Percentiles rank a stretch among this genome's conserved stretches.
Conservation (phyloP, 2,329 filamentous ascomycete species). For the Aspergillus sp. region DNA sequence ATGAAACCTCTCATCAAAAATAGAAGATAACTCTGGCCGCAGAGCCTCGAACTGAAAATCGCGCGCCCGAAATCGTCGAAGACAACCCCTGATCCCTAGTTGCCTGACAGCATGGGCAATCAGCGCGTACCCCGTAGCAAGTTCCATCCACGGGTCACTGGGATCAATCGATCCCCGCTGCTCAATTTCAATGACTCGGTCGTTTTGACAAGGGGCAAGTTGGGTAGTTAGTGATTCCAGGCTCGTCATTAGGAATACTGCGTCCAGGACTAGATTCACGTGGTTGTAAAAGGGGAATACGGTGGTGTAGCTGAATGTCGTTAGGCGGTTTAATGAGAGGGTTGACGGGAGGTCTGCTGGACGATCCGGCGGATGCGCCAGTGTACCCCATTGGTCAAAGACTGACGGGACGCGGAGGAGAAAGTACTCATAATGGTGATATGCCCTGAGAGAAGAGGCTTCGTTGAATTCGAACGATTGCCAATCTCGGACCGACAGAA, state of each 20-base stretch:
- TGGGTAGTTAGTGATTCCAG: slow-evolving; percentile 52
- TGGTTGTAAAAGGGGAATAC: slow-evolving; percentile 62
- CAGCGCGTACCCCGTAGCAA: slow-evolving; percentile 45
- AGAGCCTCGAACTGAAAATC: slow-evolving; percentile 28
- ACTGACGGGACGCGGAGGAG: slow-evolving; percentile 58
- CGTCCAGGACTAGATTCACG: slow-evolving; percentile 41
- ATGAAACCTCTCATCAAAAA: slow-evolving; percentile 18
- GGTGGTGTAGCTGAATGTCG: slow-evolving; percentile 52
- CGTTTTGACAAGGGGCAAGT: slow-evolving; percentile 34
- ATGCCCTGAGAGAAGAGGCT: slow-evolving; percentile 65
- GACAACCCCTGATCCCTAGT: slow-evolving; percentile 12
- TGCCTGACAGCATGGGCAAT: slow-evolving; percentile 34
- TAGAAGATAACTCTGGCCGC: slow-evolving; percentile 18
- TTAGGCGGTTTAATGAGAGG: slow-evolving; percentile 37
- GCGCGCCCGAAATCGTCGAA: slow-evolving; percentile 21
- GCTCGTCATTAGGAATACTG: slow-evolving; percentile 44
- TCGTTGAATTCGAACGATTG: slow-evolving; percentile 63
- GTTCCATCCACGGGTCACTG: slow-evolving; percentile 49
- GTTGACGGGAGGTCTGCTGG: slow-evolving; percentile 28
- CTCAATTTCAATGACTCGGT: slow-evolving; percentile 34
- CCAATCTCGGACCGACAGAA: slow-evolving; percentile 61
- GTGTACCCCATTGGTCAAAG: slow-evolving; percentile 41
- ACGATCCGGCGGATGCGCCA: slow-evolving; percentile 22
- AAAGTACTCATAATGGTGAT: slow-evolving; percentile 66
- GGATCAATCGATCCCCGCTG: slow-evolving; percentile 34